Percentiles rank a stretch among this genome's conserved stretches.
These are phyloP conservation scores for Boletus rubescentipes DNA, from an alignment of 768 basidiomycete genomes.

Conservation along the genomic window DNA sequence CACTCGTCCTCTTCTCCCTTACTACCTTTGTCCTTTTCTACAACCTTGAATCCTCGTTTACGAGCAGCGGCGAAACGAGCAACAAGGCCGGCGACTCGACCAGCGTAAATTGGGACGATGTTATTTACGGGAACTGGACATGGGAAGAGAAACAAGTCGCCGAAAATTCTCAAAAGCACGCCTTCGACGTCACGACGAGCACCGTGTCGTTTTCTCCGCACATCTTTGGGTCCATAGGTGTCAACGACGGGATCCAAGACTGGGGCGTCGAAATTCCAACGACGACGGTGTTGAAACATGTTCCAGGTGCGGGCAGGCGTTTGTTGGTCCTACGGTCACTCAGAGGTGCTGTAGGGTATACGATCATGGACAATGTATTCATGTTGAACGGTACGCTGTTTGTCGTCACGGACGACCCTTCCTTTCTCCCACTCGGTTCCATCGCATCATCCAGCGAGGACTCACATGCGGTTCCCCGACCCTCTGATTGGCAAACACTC, in stretches of 20 bases:
- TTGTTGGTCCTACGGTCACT: neutral
- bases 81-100: slow-evolving; percentile 7
- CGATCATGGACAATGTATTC: slow-evolving; percentile 80
- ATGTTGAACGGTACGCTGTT: slow-evolving; percentile 71
- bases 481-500: slow-evolving; percentile 60
- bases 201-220: slow-evolving; percentile 21
- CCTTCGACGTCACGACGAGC: slow-evolving; percentile 25
- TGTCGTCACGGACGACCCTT: slow-evolving; percentile 66
- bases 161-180: slow-evolving; percentile 50
- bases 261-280: slow-evolving; percentile 60
- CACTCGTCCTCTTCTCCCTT: slow-evolving; percentile 65
- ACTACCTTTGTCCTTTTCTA: slow-evolving; percentile 69
- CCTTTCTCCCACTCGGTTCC: slow-evolving; percentile 54
- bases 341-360: slow-evolving; percentile 57
- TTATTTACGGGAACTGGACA: slow-evolving; percentile 69
- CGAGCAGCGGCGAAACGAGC: slow-evolving; percentile 42
- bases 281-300: slow-evolving; percentile 59
- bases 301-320: slow-evolving; percentile 51
- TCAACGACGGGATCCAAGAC: slow-evolving; percentile 51
- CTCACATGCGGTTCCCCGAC: slow-evolving; percentile 40
- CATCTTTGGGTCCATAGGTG: slow-evolving; percentile 29
- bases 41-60: slow-evolving; percentile 67
- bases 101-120: slow-evolving; percentile 49
- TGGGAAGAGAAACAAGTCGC: slow-evolving; percentile 64
- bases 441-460: slow-evolving; percentile 45